phyloP scores from a whole-genome alignment of 2,329 filamentous ascomycete species.

The Fusarium haematococcum region DNA sequence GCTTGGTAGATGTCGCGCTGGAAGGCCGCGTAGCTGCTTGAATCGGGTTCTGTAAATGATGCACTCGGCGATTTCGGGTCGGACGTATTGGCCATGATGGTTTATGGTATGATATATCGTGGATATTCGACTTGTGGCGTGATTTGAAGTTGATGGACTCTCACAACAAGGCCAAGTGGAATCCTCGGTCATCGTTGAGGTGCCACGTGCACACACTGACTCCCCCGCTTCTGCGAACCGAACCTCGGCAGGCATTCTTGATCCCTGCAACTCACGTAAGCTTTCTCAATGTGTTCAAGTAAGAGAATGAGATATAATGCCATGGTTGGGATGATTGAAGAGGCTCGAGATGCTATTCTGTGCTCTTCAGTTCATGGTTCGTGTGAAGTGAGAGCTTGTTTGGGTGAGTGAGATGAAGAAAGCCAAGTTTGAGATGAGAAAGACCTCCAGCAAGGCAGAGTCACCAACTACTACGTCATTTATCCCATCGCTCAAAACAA shows the following conservation, averaged over 20 bases:
- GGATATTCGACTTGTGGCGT: background rate
- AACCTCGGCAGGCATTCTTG: background rate
- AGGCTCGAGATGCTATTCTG: background rate
- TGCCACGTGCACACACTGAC: background rate
- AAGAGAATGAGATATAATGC: background rate
- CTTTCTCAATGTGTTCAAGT: background rate
- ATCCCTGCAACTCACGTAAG: background rate
- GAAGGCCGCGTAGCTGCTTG: conserved; percentile 32
- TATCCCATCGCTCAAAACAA: background rate
- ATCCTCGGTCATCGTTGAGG: background rate
- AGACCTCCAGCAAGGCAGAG: background rate
- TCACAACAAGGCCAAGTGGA: background rate
- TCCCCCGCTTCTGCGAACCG: background rate
- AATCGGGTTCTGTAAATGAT: conserved; percentile 26
- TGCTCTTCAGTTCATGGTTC: background rate
- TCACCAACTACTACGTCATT: background rate
- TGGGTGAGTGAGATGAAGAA: background rate
- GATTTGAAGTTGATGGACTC: background rate
- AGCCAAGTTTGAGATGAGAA: background rate
- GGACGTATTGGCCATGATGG: background rate
- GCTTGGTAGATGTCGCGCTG: conserved; percentile 42
- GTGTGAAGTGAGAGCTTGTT: background rate
- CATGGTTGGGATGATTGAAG: background rate
- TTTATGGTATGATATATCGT: background rate
- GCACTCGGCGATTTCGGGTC: conserved; percentile 9